Evolutionary conservation across 2,329 filamentous ascomycete genomes (phyloP).

Genomic region (Fusarium graminum): DNA sequence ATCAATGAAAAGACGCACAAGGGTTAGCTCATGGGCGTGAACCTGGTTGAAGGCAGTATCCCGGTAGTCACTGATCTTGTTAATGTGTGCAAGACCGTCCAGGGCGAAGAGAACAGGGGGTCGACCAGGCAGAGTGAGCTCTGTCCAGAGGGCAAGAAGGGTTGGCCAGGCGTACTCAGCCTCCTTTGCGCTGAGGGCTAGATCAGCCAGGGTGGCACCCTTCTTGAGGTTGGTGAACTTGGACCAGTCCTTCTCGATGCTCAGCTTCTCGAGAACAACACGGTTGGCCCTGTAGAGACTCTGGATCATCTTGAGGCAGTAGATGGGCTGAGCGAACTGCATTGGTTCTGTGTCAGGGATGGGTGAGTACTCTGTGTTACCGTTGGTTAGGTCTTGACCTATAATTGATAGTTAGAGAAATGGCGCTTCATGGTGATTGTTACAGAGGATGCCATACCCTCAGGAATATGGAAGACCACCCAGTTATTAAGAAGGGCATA

Average conservation of each 20-base stretch:
- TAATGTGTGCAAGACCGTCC: constrained; percentile 85
- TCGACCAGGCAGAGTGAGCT: constrained; percentile 71
- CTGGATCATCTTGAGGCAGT: constrained; percentile 79
- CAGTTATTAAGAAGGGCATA: constrained; percentile 86
- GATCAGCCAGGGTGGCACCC: constrained; percentile 73
- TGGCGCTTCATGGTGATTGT: neutral
- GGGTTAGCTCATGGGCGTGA: constrained; percentile 85
- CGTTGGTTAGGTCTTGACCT: constrained; percentile 84
- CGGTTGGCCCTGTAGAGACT: constrained; percentile 80
- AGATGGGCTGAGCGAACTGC: constrained; percentile 82
- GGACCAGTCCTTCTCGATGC: constrained; percentile 60
- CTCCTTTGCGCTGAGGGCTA: constrained; percentile 79
- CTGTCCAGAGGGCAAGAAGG: constrained; percentile 84
- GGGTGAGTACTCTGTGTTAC: constrained; percentile 82
- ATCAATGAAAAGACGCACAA: constrained; percentile 81
- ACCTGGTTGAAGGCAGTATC: constrained; percentile 77
- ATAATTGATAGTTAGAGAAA: constrained; percentile 17
- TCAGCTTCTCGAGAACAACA: constrained; percentile 67
- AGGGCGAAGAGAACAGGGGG: constrained; percentile 78
- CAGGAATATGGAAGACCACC: constrained; percentile 90
- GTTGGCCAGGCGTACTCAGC: constrained; percentile 83
- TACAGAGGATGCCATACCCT: constrained; percentile 69
- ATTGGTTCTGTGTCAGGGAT: constrained; percentile 69
- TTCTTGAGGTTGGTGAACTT: constrained; percentile 62
- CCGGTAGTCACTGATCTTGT: constrained; percentile 82